Evolutionary conservation across 331 rosid genomes (phyloP), one percentile per base, ranked within the genome.

Genomic region (Malus hybrid): DNA sequence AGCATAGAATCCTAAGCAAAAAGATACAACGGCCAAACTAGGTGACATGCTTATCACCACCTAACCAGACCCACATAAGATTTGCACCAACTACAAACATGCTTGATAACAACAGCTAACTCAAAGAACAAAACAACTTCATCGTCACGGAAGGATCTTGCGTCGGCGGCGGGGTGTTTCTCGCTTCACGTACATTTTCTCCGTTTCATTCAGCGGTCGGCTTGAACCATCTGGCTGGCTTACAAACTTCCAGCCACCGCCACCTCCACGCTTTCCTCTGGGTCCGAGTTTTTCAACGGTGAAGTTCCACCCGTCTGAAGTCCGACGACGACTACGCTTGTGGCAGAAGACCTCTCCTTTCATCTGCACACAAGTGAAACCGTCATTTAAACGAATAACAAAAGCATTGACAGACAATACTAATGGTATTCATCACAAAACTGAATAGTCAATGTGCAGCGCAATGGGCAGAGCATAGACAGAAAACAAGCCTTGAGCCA

Each of bases 221-320:
- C 88, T 92, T 20, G 97, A 94, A 74, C 99, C 99, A 87, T 94
- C 91, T 0, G 97, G 90, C 79, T 85, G 70, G 90, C 96, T 90
- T 10, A 88, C 96, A 77, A 94, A 94, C 85, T 88, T 94, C 99
- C 97, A 88, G 60, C 97, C 97, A 0, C 97, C 97, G 6, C 90
- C 97, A 69, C 82, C 86, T 39, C 98, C 96, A 76, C 90, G 93
- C 81, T 88, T 91, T 73, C 97, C 98, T 16, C 71, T 82, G 1
- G 87, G 64, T 72, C 99, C 99, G 82, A 94, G 12, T 86, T 90
- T 94, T 88, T 94, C 97, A 46, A 94, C 88, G 0, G 90, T 94
- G 73, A 90, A 85, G 74, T 88, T 84, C 99, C 99, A 94, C 29
- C 97, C 97, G 54, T 89, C 74, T n/a, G 87, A 61, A 44, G 92